Percentiles rank a stretch among this genome's conserved stretches.
These are phyloP conservation scores for Stagonosporopsis chrysanthemi DNA, from an alignment of 2,329 filamentous ascomycete genomes.

Conservation along the genomic window DNA sequence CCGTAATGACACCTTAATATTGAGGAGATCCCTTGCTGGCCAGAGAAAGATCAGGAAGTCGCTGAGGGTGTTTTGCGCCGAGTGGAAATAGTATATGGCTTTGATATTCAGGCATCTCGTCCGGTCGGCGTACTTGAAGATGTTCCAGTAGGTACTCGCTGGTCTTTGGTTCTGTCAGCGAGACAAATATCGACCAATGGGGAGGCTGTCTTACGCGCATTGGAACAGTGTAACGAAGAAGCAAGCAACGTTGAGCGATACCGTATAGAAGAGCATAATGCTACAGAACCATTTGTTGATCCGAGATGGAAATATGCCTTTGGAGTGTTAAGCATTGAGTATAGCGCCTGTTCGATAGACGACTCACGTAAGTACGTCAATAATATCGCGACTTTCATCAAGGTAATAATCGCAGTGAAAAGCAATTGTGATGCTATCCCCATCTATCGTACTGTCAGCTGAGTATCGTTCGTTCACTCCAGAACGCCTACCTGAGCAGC, in stretches of 20 bases:
- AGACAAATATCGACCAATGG: too few species aligned
- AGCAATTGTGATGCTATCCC: conserved; percentile 34
- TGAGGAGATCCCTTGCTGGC: conserved; percentile 39
- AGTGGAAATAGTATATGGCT: conserved; percentile 35
- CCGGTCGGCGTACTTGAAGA: conserved; percentile 30
- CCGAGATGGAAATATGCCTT: conserved; percentile 38
- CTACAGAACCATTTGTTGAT: conserved; percentile 41
- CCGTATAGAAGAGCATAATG: conserved; percentile 33
- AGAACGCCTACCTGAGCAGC: conserved; percentile 27
- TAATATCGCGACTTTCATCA: conserved; percentile 40
- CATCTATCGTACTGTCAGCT: conserved; percentile 25
- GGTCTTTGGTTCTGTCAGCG: conserved; percentile 18
- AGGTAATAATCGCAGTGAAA: conserved; percentile 32
- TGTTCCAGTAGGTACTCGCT: conserved; percentile 35
- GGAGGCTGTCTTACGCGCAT: conserved; percentile 33
- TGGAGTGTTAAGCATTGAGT: not conserved
- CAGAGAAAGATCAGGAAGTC: conserved; percentile 46
- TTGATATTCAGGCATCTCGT: conserved; percentile 36
- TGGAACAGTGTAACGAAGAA: conserved; percentile 41
- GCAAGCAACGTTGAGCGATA: conserved; percentile 26
- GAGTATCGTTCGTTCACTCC: too few species aligned
- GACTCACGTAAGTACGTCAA: conserved; percentile 31
- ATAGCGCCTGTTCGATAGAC: not conserved
- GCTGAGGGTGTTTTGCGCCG: conserved; percentile 36
- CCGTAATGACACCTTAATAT: conserved; percentile 35